A percentile compares a stretch with the other conserved stretches of the same genome.
Evolutionary conservation across 108 stramenopile species (phyloP).

Genomic region (Stephanodiscus triporus): DNA sequence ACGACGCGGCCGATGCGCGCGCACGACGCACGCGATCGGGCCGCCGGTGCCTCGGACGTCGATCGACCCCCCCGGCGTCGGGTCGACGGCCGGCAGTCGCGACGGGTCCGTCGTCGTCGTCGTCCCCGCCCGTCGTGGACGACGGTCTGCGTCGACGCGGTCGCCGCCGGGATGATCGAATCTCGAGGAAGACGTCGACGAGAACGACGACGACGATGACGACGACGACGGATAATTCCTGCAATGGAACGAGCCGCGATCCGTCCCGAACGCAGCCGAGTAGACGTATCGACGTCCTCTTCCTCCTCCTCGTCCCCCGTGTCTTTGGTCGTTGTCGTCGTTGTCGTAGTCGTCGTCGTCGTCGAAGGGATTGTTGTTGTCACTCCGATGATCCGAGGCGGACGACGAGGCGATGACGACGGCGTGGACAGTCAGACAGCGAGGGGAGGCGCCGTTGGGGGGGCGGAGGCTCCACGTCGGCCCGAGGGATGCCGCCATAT

Average conservation of each 20-base stretch:
- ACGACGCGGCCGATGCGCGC: constrained; percentile 15
- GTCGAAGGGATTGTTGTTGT: background rate
- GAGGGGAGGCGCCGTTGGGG: constrained; percentile 36
- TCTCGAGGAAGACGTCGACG: background rate
- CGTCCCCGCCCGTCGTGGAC: background rate
- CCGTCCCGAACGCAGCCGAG: constrained; percentile 73
- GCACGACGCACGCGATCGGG: constrained; percentile 39
- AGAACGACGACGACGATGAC: constrained; percentile 3
- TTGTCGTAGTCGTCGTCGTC: background rate
- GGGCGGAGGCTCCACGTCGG: constrained; percentile 47
- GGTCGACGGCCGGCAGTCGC: constrained; percentile 13
- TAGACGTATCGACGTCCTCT: constrained; percentile 2
- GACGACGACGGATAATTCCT: constrained; percentile 53
- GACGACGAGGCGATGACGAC: background rate
- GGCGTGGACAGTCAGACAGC: constrained; percentile 33
- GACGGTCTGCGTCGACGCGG: background rate
- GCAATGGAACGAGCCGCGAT: constrained; percentile 75
- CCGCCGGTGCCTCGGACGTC: too few species aligned
- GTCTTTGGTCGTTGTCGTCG: background rate
- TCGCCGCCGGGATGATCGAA: background rate
- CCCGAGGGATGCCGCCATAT: constrained; percentile 51
- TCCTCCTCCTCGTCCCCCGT: background rate
- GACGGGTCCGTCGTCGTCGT: constrained; percentile 10
- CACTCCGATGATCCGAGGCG: background rate
- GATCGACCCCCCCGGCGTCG: too few species aligned